Conservation (phyloP, 2,329 filamentous ascomycete species). For the Cladophialophora carrionii region DNA sequence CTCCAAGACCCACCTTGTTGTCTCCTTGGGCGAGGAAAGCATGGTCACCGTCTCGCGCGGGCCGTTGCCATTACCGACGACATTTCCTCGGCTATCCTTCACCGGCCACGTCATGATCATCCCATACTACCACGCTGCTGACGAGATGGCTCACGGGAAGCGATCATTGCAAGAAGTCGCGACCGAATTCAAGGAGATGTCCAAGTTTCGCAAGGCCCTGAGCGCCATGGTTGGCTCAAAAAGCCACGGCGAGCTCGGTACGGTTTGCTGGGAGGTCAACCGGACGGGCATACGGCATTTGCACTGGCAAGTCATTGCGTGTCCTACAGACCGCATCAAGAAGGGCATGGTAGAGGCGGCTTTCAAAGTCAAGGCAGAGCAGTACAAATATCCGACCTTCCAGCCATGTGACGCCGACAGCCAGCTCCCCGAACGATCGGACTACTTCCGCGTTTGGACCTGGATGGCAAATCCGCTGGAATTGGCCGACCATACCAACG, state of each 20-base stretch:
- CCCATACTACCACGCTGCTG: slow-evolving; percentile 71
- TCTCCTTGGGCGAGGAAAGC: slow-evolving; percentile 81
- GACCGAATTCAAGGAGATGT: slow-evolving; percentile 78
- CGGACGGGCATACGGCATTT: slow-evolving; percentile 78
- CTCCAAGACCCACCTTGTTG: slow-evolving; percentile 82
- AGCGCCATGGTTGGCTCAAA: slow-evolving; percentile 71
- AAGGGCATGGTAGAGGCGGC: slow-evolving; percentile 81
- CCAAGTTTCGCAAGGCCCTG: slow-evolving; percentile 72
- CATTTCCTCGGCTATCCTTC: slow-evolving; percentile 73
- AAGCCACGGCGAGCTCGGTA: slow-evolving; percentile 64
- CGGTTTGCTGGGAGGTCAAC: slow-evolving; percentile 91
- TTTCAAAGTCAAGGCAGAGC: slow-evolving; percentile 86
- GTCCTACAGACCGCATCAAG: slow-evolving; percentile 68
- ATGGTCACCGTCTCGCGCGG: slow-evolving; percentile 94
- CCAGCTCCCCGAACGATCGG: slow-evolving; percentile 48
- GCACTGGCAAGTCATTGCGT: slow-evolving; percentile 91
- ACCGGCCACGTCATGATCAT: slow-evolving; percentile 90
- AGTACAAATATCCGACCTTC: slow-evolving; percentile 63
- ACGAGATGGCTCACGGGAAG: slow-evolving; percentile 64
- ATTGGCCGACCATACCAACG: slow-evolving; percentile 33
- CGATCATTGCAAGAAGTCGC: slow-evolving; percentile 59
- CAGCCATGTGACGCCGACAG: slow-evolving; percentile 47
- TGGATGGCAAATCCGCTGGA: slow-evolving; percentile 55
- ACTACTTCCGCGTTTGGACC: slow-evolving; percentile 83
- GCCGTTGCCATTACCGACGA: slow-evolving; percentile 72